phyloP scores from a whole-genome alignment of 1,139 yeast genomes.

The Geotrichum carabidarum region DNA sequence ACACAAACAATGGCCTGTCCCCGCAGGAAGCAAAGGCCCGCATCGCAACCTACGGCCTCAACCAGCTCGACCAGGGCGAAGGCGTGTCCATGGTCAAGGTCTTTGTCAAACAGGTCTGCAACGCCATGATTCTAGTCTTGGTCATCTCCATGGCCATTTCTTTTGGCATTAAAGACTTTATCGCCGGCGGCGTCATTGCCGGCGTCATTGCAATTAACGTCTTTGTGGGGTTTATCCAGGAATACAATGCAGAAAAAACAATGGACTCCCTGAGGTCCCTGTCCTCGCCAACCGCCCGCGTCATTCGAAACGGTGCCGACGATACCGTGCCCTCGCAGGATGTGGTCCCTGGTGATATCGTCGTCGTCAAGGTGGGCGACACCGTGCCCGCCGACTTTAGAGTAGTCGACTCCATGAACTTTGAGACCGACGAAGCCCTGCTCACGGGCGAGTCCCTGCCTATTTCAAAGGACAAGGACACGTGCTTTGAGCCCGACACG shows the following conservation, averaged over 20 bases:
- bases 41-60: conserved; percentile 48
- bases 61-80: conserved; percentile 57
- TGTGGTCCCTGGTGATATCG: conserved; percentile 77
- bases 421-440: conserved; percentile 76
- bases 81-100: conserved; percentile 55
- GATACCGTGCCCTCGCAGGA: conserved; percentile 56
- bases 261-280: conserved; percentile 70
- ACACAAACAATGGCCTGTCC: conserved; percentile 48
- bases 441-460: conserved; percentile 80
- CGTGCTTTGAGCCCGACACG: conserved; percentile 44
- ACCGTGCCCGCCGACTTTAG: conserved; percentile 76
- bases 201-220: conserved; percentile 66
- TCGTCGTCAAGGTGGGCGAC: conserved; percentile 65
- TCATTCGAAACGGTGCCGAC: conserved; percentile 59
- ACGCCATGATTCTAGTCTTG: conserved; percentile 75
- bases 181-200: conserved; percentile 76
- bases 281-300: conserved; percentile 69
- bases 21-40: conserved; percentile 38
- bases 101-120: conserved; percentile 63
- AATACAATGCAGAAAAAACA: conserved; percentile 69
- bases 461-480: conserved; percentile 50
- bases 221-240: conserved; percentile 65
- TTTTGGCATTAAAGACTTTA: conserved; percentile 71
- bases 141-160: conserved; percentile 72
- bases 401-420: conserved; percentile 55